Evolutionary conservation across 2,329 filamentous ascomycete genomes (phyloP), one percentile per base, ranked within the genome.

Genomic region (Cytospora mali): DNA sequence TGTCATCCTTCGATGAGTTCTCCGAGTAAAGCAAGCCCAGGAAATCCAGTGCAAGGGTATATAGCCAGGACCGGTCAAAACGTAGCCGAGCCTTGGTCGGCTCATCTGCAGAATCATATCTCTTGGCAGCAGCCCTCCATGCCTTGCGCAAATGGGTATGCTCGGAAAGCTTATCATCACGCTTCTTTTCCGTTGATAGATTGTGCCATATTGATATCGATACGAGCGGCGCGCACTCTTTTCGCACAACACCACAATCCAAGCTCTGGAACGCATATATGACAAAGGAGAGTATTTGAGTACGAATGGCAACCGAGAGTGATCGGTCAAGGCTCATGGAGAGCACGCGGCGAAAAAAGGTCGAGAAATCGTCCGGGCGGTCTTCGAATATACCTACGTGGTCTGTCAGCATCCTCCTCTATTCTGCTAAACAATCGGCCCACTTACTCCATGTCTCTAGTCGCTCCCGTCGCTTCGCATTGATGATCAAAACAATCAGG

Each of bases 171-270:
- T 88, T 85, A 35, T 80, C 79, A 60, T 96, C 91, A 68, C 92
- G 86, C 66, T 88, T 85, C 63, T 84, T 82, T 35, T 96, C 92
- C 62, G 85, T 90, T 31, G 91, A 90, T 42, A 99, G 79, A 72
- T 97, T 96, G 71, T 98, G 92, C 95, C 95, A 99, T 70, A 95
- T 92, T 1, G 91, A 89, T 69, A 99, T 97, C 14, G 93, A 95
- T 23, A 99, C 94, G 57, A 99, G 80, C 1, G 96, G 92, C 7
- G 94, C 95, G 75, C 95, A 98, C 80, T 99, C 95, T 75, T 97
- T 98, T 66, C 95, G 88, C 55, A 99, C 91, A 61, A 96, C 85
- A 42, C 86, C 85, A 72, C 88, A 93, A 74, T 99, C 96, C 33
- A 99, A 82, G 53, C 93, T 97, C 75, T 98, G 93, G 73, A 97